Percentiles rank a stretch among this genome's conserved stretches.
phyloP scores from a whole-genome alignment of 352 stramenopile genomes.

The Elongisporangium anandrum region DNA sequence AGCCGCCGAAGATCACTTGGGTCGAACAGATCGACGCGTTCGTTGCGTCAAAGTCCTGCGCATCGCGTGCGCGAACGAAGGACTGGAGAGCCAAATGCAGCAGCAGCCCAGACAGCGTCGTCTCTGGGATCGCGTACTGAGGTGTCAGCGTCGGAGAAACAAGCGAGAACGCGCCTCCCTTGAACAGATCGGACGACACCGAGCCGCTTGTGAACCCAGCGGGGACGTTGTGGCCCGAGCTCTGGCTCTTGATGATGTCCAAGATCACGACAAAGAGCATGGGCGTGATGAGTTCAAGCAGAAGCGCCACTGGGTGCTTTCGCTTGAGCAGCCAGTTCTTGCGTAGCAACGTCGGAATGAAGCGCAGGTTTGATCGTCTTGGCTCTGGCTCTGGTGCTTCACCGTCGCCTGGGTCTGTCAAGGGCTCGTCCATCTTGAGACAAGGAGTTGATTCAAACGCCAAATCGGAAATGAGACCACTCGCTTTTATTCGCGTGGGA shows the following conservation, averaged over 20 bases:
- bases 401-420: slow-evolving; percentile 6
- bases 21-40: too few relatives aligned
- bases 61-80: slow-evolving; percentile 21
- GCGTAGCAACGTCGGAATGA: slow-evolving; percentile 52
- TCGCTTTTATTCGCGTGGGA: too few relatives aligned
- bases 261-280: slow-evolving; percentile 59
- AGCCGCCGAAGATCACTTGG: too few relatives aligned
- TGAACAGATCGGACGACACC: slow-evolving; percentile 43
- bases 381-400: slow-evolving; percentile 2
- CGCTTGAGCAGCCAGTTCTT: slow-evolving; percentile 83
- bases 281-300: slow-evolving; percentile 60
- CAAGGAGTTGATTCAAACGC: not conserved
- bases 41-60: too few relatives aligned
- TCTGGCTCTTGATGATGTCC: slow-evolving; percentile 42
- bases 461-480: too few relatives aligned
- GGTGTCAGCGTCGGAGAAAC: slow-evolving; percentile 7
- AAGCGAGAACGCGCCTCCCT: slow-evolving; percentile 20
- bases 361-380: slow-evolving; percentile 26
- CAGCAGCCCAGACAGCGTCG: slow-evolving; percentile 52
- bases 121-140: slow-evolving; percentile 44
- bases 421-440: slow-evolving; percentile 13
- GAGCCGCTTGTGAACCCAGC: slow-evolving; percentile 27
- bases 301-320: slow-evolving; percentile 37
- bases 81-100: slow-evolving; percentile 37
- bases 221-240: slow-evolving; percentile 21